Base-by-base conservation (phyloP, 345 rosid genomes). In the Citrus glauca region DNA sequence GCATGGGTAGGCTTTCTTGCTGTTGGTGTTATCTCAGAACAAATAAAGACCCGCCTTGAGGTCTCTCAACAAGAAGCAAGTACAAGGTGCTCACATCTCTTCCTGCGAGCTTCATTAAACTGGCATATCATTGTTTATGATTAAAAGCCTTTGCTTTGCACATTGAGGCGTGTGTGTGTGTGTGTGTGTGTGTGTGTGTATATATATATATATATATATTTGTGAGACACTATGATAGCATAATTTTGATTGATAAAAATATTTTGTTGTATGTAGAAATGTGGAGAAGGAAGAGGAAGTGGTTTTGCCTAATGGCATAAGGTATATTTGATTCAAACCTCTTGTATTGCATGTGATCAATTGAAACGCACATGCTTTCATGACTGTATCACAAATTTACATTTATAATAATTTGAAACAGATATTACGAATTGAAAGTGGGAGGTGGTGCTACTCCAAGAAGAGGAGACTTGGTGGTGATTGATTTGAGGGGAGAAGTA, bases 1-100 rank as follows among this genome's bases (percentile, higher is more conserved):
- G 96, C 90, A 5, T 95, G 99, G 99, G 94, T 89, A 2, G 93
- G 84, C 19, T 91, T 93, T 80, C 87, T 93, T 56, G 91, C 97
- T 50, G 77, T 90, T 75, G 99, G 99, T 33, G 97, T 93, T 0
- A 59, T 95, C 74, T 95, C 98, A 38, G 99, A 95, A 77, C 98
- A 93, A 89, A 77, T 93, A 42, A 95, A 92, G 83, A 95, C 97
- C 66, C 93, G 97, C 37, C 33, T 90, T 72, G 97, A 94, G 85
- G 90, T 91, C 50, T 91, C 94, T 60, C 89, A 89, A 66, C 87
- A 95, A 87, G 87, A 83, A 88, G 92, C 96, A 48, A 91, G 89
- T 76, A 90, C 96, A 69, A 95, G 98, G 98, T 93, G 35, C 55
- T 14, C 62, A 45, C 50, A 13, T 11, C 17, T 45, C 50, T 45